These are phyloP conservation scores for Diaporthe sp. DNA, from an alignment of 2,329 filamentous ascomycete species.

Conservation along the genomic window DNA sequence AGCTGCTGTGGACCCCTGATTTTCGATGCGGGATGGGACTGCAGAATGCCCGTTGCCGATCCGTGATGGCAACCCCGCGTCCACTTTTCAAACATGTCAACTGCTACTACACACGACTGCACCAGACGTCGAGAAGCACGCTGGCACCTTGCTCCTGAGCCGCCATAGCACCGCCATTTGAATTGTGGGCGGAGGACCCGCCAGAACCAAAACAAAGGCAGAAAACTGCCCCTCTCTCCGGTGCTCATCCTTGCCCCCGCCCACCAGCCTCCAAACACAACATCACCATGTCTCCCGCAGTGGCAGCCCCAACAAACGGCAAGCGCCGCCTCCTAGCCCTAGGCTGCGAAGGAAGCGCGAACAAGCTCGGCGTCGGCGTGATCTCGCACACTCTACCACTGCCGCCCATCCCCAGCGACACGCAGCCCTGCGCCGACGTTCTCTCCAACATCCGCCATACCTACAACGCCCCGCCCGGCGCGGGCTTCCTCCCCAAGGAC, in stretches of 20 bases:
- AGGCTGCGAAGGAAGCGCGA: constrained; percentile 89
- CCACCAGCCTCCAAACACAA: neutral
- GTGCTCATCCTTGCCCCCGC: no score
- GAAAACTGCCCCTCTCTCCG: neutral
- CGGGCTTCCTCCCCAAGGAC: constrained; percentile 96
- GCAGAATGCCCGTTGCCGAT: constrained; percentile 5
- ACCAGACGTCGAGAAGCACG: neutral
- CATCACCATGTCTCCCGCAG: constrained; percentile 25
- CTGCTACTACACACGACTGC: neutral
- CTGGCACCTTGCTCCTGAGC: neutral
- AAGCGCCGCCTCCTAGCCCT: constrained; percentile 62
- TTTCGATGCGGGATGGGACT: neutral
- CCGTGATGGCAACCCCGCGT: constrained; percentile 12
- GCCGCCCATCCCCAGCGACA: constrained; percentile 36
- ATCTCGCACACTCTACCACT: constrained; percentile 75
- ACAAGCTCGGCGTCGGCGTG: constrained; percentile 95
- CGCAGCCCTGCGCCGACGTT: constrained; percentile 67
- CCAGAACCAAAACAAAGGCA: neutral
- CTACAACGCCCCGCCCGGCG: constrained; percentile 89
- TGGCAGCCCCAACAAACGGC: constrained; percentile 32
- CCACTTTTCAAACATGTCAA: neutral
- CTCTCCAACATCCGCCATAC: constrained; percentile 96
- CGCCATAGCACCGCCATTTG: neutral
- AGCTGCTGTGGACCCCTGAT: constrained; percentile 21
- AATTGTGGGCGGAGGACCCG: neutral